Evolutionary conservation across 306 rosid genomes (phyloP), one percentile per base, ranked within the genome.

Genomic region (Mucuna pruriens): DNA sequence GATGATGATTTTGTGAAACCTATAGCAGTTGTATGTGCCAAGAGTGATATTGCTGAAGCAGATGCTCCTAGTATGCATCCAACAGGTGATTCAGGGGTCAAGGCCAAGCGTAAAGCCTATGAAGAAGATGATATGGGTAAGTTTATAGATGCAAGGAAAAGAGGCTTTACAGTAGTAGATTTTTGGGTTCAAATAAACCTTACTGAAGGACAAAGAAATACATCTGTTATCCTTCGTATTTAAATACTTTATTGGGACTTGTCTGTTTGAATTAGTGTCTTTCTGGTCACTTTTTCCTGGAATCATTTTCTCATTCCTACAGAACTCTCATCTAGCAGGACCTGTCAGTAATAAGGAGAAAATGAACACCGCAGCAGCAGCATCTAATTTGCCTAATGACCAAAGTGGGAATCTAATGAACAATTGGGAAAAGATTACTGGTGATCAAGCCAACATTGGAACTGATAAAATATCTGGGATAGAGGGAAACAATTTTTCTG

Each of bases 301-400:
- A 85, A 84, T 77, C 23, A 26, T 75, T 77, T 80, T 46, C 65
- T 63, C 65, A 70, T 70, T 62, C 83, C 42, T 75, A 78, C 65
- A 58, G 80, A 74, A 69, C 74, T 84, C 66, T 64, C 71, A 25
- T 85, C 58, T 88, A 65, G 68, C 90, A 89, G 97, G 90, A 85
- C 68, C 62, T 69, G 49, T 81, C 36, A 75, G 79, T 74, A 64
- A 86, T 51, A 68, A 67, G 52, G 85, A 89, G 69, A 74, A 61
- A 83, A 74, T 74, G 77, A 79, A 71, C 55, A 40, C 72, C 42
- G 55, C 84, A 36, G 84, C 46, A 57, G 76, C 77, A 77, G 76
- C 44, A 5, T 25, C 86, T 69, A 40, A 75, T 74, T 42, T 73
- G 44, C 54, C 75, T 62, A 70, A 48, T 64, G 79, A 84, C 69